Conservation (phyloP, 805 yeast genomes). For the Ogataea methanolica region DNA sequence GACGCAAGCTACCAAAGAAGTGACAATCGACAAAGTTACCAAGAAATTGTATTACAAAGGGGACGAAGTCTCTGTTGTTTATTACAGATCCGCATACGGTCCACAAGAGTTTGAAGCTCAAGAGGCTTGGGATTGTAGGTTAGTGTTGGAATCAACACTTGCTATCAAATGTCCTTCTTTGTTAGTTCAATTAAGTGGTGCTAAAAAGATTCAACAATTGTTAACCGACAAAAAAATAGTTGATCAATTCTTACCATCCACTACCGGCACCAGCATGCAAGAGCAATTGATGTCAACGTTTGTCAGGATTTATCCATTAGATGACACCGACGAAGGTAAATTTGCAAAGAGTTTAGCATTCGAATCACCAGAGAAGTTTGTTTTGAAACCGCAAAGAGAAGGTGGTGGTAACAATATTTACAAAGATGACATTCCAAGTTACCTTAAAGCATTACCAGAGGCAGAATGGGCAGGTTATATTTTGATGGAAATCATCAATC, state of each 20-base stretch:
- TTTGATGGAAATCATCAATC: slow-evolving; percentile 87
- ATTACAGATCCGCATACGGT: slow-evolving; percentile 84
- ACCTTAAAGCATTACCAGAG: slow-evolving; percentile 54
- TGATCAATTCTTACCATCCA: slow-evolving; percentile 37
- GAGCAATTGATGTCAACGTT: slow-evolving; percentile 53
- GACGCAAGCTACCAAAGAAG: slow-evolving; percentile 45
- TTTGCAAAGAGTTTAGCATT: slow-evolving; percentile 64
- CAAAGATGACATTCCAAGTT: slow-evolving; percentile 76
- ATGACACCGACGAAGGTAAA: slow-evolving; percentile 57
- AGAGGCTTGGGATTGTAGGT: slow-evolving; percentile 74
- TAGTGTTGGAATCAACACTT: slow-evolving; percentile 60
- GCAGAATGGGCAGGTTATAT: slow-evolving; percentile 86
- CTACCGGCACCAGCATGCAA: slow-evolving; percentile 1
- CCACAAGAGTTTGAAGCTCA: slow-evolving; percentile 72
- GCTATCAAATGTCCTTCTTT: slow-evolving; percentile 93
- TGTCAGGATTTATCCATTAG: slow-evolving; percentile 85
- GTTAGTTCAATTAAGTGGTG: slow-evolving; percentile 85
- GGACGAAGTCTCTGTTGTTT: slow-evolving; percentile 81
- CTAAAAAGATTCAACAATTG: slow-evolving; percentile 90
- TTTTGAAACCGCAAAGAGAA: slow-evolving; percentile 95
- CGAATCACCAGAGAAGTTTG: slow-evolving; percentile 64
- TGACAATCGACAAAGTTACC: slow-evolving; percentile 40
- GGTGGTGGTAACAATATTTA: slow-evolving; percentile 98
- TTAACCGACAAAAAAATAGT: slow-evolving; percentile 55
- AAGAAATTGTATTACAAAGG: slow-evolving; percentile 50